Percentiles rank a stretch among this genome's conserved stretches.
phyloP scores from a whole-genome alignment of 108 stramenopile species.

The Cyclotella kingstonii region DNA sequence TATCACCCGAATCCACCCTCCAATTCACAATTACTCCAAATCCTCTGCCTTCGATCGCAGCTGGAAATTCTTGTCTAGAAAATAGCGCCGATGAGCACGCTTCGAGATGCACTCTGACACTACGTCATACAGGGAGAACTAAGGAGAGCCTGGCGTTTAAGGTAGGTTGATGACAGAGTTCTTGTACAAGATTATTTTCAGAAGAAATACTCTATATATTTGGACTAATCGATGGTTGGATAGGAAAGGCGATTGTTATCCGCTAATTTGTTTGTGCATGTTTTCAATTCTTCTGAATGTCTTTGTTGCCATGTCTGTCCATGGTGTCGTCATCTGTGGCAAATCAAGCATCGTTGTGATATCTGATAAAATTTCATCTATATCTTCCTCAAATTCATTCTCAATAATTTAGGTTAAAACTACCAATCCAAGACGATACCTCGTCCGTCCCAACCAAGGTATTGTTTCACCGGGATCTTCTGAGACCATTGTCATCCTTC shows the following conservation, averaged over 20 bases:
- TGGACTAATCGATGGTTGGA: no score
- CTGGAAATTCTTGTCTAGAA: no score
- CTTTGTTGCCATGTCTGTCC: no score
- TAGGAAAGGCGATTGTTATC: no score
- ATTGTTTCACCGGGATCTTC: slow-evolving; percentile 74
- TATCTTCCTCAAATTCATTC: background rate
- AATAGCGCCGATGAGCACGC: slow-evolving; percentile 34
- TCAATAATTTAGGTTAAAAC: slow-evolving; percentile 87
- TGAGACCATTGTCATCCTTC: slow-evolving; percentile 75
- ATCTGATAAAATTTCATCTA: background rate
- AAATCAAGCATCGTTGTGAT: no score
- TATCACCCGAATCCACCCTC: slow-evolving; percentile 69
- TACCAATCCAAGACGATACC: slow-evolving; percentile 88
- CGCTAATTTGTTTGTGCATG: no score
- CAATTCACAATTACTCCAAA: slow-evolving; percentile 64
- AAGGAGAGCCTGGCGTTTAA: slow-evolving; percentile 76
- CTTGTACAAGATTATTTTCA: no score
- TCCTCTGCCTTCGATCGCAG: slow-evolving; percentile 15
- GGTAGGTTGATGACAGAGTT: no score
- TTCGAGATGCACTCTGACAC: slow-evolving; percentile 63
- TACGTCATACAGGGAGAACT: slow-evolving; percentile 66
- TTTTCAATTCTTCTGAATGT: no score
- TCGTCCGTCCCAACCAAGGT: slow-evolving; percentile 91
- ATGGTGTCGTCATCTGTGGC: no score
- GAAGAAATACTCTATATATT: no score